Evolutionary conservation across 2,329 filamentous ascomycete genomes (phyloP), one percentile per base, ranked within the genome.

Genomic region (Herpotrichia juniperi): DNA sequence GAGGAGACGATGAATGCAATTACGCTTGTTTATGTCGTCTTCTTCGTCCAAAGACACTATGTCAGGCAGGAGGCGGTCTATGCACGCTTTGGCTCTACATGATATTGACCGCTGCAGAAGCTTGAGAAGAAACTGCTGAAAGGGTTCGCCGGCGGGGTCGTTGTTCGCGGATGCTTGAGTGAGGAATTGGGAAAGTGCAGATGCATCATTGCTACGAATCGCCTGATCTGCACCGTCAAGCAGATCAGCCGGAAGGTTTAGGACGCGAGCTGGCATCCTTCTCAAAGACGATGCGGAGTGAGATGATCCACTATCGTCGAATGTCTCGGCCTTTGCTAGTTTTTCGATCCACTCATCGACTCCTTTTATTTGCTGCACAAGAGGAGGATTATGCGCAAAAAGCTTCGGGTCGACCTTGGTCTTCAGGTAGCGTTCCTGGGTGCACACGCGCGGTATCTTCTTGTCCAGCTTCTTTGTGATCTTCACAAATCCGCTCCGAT

Each of bases 401-500:
- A 90, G 85, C 59, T 87, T 88, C 1, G 90, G 87, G 61, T 96
- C 91, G 51, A 99, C 93, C 77, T 96, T 96, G 42, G 91, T 91
- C 34, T 89, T 86, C 53, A 99, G 82, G 68, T 97, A 99, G 51
- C 87, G 85, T 69, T 90, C 87, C 77, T 97, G 93, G 0, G 90
- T 88, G 45, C 87, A 83, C 3, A 87, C 85, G 40, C 85, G 83
- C 1, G 88, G 83, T 2, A 97, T 85, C 77, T 96, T 97, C 78
- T 99, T 99, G 76, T 99, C 94, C 40, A 97, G 80, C 76, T 99
- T 99, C 80, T 99, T 99, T 46, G 94, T 96, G 74, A 99, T 99
- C 78, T 99, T 99, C 73, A 96, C 86, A 68, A 99, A 99, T 1
- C 94, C 94, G 58, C 91, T 84, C 46, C 93, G 86, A 74, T 99